Conservation (phyloP, 192 early-diverging fungal species). For the Umbelopsis sp. region DNA sequence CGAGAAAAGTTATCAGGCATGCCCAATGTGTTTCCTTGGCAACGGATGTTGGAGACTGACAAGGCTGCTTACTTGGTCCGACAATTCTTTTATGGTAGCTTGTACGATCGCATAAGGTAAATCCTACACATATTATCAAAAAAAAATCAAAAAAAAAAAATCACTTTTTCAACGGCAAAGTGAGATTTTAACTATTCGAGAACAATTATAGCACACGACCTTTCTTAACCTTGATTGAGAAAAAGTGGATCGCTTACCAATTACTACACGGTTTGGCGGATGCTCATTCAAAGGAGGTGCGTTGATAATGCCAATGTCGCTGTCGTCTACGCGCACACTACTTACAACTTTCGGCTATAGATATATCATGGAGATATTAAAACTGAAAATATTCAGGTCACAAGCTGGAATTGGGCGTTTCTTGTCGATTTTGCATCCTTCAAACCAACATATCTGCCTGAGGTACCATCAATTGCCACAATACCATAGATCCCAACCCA, state of each 20-base stretch:
- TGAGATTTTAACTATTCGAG: no score
- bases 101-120: constrained; percentile 95
- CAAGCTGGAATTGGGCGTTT: constrained; percentile 95
- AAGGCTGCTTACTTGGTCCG: constrained; percentile 87
- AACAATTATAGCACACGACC: constrained; percentile 77
- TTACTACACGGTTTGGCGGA: constrained; percentile 79
- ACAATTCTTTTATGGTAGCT: constrained; percentile 86
- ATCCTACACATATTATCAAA: background rate
- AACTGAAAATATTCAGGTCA: constrained; percentile 92
- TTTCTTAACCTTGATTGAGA: constrained; percentile 84
- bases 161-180: no score
- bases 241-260: constrained; percentile 95
- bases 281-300: constrained; percentile 60
- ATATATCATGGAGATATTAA: constrained; percentile 97
- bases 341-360: constrained; percentile 24
- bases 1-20: constrained; percentile 62
- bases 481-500: no score
- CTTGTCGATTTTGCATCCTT: constrained; percentile 86
- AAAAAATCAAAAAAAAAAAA: no score
- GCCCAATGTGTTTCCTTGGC: constrained; percentile 80
- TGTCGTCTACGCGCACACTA: no score
- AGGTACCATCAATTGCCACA: constrained; percentile 48
- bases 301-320: background rate
- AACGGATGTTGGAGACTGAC: constrained; percentile 85
- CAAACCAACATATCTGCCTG: constrained; percentile 93